Evolutionary conservation across 208 protist genomes (phyloP).

Genomic region (Leishmania turanica): DNA sequence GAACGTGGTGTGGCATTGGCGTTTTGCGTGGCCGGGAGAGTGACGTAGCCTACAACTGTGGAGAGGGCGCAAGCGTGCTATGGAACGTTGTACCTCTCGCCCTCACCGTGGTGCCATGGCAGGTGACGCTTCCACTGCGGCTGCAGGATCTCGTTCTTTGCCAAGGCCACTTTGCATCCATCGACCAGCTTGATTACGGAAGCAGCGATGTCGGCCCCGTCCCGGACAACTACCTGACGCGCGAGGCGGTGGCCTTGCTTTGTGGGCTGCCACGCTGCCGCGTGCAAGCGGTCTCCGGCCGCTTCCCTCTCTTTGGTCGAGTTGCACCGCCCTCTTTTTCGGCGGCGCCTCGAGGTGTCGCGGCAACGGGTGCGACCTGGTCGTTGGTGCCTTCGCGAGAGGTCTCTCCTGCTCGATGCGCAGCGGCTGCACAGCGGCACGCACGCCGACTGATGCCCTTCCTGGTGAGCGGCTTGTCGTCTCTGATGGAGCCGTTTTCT

Average conservation of each 20-base stretch:
- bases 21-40: conserved; percentile 1
- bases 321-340: neutral
- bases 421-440: conserved; percentile 11
- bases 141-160: conserved; percentile 7
- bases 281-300: conserved; percentile 20
- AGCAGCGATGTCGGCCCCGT: conserved; percentile 9
- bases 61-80: neutral
- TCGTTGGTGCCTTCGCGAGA: conserved; percentile 1
- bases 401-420: neutral
- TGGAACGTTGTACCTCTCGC: conserved; percentile 5
- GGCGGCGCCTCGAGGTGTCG: neutral
- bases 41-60: neutral
- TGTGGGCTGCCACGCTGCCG: conserved; percentile 33
- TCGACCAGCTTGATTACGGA: neutral
- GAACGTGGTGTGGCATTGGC: conserved; percentile 5
- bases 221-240: conserved; percentile 13
- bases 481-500: neutral
- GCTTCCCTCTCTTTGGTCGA: conserved; percentile 23
- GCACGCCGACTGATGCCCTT: neutral
- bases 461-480: conserved; percentile 1
- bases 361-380: conserved; percentile 4
- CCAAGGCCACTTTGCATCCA: conserved; percentile 9
- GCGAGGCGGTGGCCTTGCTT: conserved; percentile 35
- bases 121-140: neutral
- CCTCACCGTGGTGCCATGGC: conserved; percentile 10